Base-by-base conservation (phyloP, 345 rosid genomes). In the Pugionium cornutum region DNA sequence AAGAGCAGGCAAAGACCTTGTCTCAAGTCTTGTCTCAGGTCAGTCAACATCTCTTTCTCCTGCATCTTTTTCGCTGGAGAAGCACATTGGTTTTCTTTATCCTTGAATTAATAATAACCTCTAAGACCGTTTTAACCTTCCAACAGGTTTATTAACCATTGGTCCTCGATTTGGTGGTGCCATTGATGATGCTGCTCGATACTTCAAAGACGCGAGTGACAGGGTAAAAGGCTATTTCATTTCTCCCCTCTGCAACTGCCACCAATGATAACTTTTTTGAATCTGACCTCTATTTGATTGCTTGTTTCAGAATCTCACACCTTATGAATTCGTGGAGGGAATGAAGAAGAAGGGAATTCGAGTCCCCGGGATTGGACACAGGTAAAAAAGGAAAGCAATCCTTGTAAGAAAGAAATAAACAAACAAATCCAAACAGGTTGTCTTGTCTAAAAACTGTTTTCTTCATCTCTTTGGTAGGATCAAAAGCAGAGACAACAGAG, bases 81-180 rank as follows among this genome's bases (percentile, higher is more conserved):
- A 37, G 37, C 25, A 40, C 45, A 25, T 26, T 0, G 0, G 33
- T 35, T 45, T 45, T 46, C 41, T 28, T 41, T 46, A 27, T 9
- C 2, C 1, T 28, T 44, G 11, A n/a, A 57, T 34, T 43, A 42
- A 39, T 35, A 18, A 18, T 18, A 18, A 18, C 18, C 45, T 46
- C 9, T 41, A 64, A 56, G 11, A n/a, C 40, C 36, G 36, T 42
- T 41, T 31, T 49, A 43, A 25, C 55, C 6, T 53, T 53, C 5
- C 11, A 67, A 72, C 84, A 89, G 98, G 99, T 74, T 80, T 94
- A 80, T 84, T 94, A 11, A 94, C 97, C 30, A 90, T 94, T 66
- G 99, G 99, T 68, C 99, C 99, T 2, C 86, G 97, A 77, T 94
- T 94, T 73, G 99, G 97, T 81, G 97, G 97, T 73, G 99, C 99